These are phyloP conservation scores for Zalerion maritima DNA, from an alignment of 495 filamentous ascomycete species.

Conservation along the genomic window DNA sequence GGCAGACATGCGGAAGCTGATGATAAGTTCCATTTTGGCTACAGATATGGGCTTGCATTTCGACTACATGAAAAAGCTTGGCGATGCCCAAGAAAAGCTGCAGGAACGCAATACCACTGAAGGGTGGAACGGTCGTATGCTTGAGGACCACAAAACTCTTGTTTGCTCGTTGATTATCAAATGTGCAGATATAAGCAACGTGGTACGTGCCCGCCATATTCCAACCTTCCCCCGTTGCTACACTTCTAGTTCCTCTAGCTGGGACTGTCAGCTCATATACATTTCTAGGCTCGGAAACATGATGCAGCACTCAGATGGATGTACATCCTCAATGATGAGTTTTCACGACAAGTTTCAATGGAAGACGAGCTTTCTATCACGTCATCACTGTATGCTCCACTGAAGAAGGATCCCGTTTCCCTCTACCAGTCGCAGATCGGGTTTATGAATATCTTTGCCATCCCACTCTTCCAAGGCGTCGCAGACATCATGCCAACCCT, in stretches of 20 bases:
- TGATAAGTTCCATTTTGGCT: slow-evolving; percentile 90
- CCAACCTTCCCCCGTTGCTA: too few species aligned
- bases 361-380: slow-evolving; percentile 75
- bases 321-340: slow-evolving; percentile 80
- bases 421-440: slow-evolving; percentile 78
- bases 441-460: slow-evolving; percentile 92
- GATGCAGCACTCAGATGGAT: slow-evolving; percentile 77
- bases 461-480: slow-evolving; percentile 76
- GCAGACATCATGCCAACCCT: slow-evolving; percentile 72
- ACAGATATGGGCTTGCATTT: slow-evolving; percentile 97
- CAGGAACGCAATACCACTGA: slow-evolving; percentile 45
- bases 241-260: too few species aligned
- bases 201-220: slow-evolving; percentile 56
- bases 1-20: slow-evolving; percentile 62
- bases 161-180: slow-evolving; percentile 86
- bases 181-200: slow-evolving; percentile 97
- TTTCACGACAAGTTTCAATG: slow-evolving; percentile 83
- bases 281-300: slow-evolving; percentile 59
- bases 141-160: slow-evolving; percentile 59
- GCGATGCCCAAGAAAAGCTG: slow-evolving; percentile 60
- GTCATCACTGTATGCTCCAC: slow-evolving; percentile 72
- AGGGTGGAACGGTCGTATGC: slow-evolving; percentile 55
- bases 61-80: slow-evolving; percentile 80
- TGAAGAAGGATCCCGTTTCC: slow-evolving; percentile 68
- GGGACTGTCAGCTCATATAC: slow-evolving; percentile 16